Conservation (phyloP, 1,284 basidiomycete species). For the Ceratobasidium sp. region DNA sequence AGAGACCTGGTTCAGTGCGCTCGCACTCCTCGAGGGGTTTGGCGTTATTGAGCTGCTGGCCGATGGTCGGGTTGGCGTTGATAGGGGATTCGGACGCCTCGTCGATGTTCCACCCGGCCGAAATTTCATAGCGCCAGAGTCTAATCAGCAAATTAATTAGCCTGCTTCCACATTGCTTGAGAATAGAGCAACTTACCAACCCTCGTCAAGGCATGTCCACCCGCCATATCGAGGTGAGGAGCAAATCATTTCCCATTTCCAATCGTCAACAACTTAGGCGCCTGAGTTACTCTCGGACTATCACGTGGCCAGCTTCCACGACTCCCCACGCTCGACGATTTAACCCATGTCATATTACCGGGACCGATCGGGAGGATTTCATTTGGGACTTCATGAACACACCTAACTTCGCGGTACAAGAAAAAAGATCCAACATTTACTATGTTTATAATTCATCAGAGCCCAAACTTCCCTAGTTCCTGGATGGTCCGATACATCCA, state of each 20-base stretch:
- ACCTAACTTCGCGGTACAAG: neutral
- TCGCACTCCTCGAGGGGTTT: neutral
- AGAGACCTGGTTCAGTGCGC: neutral
- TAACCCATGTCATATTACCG: neutral
- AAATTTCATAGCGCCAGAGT: constrained; percentile 30
- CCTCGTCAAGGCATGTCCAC: constrained; percentile 18
- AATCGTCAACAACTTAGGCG: neutral
- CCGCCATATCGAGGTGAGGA: constrained; percentile 11
- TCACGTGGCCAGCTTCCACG: neutral
- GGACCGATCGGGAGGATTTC: neutral
- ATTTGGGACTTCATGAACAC: neutral
- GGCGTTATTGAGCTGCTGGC: neutral
- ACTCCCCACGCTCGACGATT: neutral
- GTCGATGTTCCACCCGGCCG: constrained; percentile 10
- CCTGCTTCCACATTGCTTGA: neutral
- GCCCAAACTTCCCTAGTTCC: too few relatives aligned
- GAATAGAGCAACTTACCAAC: constrained; percentile 3
- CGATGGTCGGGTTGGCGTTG: constrained; percentile 1
- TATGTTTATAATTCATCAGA: neutral
- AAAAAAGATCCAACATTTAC: too few relatives aligned
- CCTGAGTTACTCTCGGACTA: neutral
- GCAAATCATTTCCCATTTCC: neutral
- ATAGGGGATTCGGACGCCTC: neutral
- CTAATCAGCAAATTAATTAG: neutral
- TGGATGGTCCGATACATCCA: too few relatives aligned